Evolutionary conservation across 2,329 filamentous ascomycete species (phyloP).

Genomic region (Phialophora tarda): DNA sequence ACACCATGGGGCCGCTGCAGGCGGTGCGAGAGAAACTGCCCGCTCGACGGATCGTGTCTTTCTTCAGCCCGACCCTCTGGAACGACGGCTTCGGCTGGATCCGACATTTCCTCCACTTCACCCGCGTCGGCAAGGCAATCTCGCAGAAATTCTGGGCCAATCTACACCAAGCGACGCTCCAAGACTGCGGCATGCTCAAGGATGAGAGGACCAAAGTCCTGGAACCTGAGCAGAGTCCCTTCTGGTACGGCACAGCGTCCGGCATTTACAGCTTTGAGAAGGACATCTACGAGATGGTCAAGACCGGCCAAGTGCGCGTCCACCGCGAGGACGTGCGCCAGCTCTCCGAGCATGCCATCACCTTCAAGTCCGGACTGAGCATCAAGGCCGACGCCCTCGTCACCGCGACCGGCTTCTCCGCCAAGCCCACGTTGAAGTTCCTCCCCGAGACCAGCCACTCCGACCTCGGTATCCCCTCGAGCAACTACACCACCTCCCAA

Average conservation of each 20-base stretch:
- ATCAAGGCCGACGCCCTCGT: conserved; percentile 60
- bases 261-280: conserved; percentile 66
- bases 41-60: conserved; percentile 70
- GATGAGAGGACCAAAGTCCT: conserved; percentile 53
- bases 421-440: conserved; percentile 57
- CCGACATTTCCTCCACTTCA: conserved; percentile 57
- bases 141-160: conserved; percentile 60
- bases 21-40: conserved; percentile 71
- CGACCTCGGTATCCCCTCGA: conserved; percentile 55
- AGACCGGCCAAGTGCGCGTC: conserved; percentile 59
- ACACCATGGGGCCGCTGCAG: conserved; percentile 58
- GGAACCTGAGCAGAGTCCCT: conserved; percentile 49
- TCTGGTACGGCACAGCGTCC: conserved; percentile 62
- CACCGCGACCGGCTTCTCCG: conserved; percentile 64
- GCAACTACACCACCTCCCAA: conserved; percentile 42
- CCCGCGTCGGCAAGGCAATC: conserved; percentile 57
- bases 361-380: conserved; percentile 55
- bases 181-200: conserved; percentile 54
- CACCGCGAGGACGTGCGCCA: conserved; percentile 61
- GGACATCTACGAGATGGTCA: conserved; percentile 63
- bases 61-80: conserved; percentile 78
- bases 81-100: conserved; percentile 58
- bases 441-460: conserved; percentile 50
- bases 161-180: conserved; percentile 56
- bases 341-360: conserved; percentile 54